Base-by-base conservation (phyloP, 2,329 filamentous ascomycete species). In the Fusarium pilosicola region DNA sequence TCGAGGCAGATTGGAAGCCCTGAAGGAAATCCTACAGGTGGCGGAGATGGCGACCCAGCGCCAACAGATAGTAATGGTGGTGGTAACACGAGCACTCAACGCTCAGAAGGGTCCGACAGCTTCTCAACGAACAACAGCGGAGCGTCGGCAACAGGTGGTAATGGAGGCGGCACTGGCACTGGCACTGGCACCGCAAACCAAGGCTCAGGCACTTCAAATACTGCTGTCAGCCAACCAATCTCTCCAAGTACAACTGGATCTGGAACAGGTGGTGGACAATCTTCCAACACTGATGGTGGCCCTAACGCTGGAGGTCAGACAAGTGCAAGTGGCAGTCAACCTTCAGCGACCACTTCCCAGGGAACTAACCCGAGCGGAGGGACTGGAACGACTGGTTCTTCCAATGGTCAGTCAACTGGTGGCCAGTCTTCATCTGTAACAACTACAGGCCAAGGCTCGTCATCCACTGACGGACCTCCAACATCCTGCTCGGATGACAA, bases 401-500 rank as follows among this genome's bases (percentile, higher is more conserved):
- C 57, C 26, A 36, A 38, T 17, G 28, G 20, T 3, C 44, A 62
- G 22, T 10, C 54, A 30, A 70, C 59, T 18, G 22, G 15, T n/a
- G n/a, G 44, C 17, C n/a, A 41, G 17, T 34, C 46, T 24, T 2
- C 18, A 4, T 28, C 38, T n/a, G n/a, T 17, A 18, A 56, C 49
- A 4, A 12, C n/a, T 6, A 57, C 68, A 14, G 41, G 38, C 1
- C 36, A 32, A 22, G 54, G 14, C 5, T 30, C 58, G 3, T 49
- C 49, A 22, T 41, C 67, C 4, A 67, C 57, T 15, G 54, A 34
- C 6, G 36, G 42, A 14, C 14, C 44, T 11, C 30, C 41, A 7
- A 63, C 55, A 17, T 24, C 66, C 5, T 74, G 71, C 30, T 68
- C 59, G 14, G 58, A 46, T 14, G 55, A 48, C 8, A 44, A 17